These are phyloP conservation scores for Cercophora scortea DNA, from an alignment of 495 filamentous ascomycete genomes.

Conservation along the genomic window DNA sequence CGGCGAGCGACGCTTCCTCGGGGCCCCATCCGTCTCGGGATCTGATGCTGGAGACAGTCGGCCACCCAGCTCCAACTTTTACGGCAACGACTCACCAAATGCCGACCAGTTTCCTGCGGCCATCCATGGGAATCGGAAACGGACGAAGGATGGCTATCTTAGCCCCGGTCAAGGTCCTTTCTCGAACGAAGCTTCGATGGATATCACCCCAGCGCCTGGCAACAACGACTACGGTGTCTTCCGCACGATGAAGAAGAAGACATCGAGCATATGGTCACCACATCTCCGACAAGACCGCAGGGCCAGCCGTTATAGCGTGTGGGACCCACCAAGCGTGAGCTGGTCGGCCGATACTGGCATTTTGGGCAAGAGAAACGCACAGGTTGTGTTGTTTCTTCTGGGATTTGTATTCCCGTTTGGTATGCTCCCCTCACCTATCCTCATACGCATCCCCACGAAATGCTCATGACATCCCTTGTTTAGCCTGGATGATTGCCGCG, in stretches of 20 bases:
- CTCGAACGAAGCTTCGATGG: conserved; percentile 21
- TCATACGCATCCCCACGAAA: neutral
- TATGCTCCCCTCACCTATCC: conserved; percentile 28
- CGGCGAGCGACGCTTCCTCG: conserved; percentile 40
- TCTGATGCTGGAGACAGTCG: conserved; percentile 36
- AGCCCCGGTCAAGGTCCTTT: conserved; percentile 7
- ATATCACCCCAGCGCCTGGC: conserved; percentile 21
- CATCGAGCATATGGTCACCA: conserved; percentile 63
- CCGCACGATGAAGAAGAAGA: conserved; percentile 32
- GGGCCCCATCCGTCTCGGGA: conserved; percentile 29
- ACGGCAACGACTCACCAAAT: conserved; percentile 30
- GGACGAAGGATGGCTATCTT: conserved; percentile 31
- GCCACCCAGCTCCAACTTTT: conserved; percentile 27
- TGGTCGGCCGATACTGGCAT: conserved; percentile 51
- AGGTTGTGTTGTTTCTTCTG: conserved; percentile 78
- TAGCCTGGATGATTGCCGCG: conserved; percentile 80
- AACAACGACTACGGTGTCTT: conserved; percentile 16
- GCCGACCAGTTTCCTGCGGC: conserved; percentile 38
- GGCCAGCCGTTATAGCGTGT: conserved; percentile 46
- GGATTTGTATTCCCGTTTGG: conserved; percentile 83
- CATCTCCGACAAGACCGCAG: conserved; percentile 61
- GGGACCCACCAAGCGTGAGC: conserved; percentile 64
- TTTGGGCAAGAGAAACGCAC: conserved; percentile 64
- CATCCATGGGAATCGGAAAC: conserved; percentile 45
- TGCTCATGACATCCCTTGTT: conserved; percentile 4